Evolutionary conservation across 2,329 filamentous ascomycete species (phyloP).

Genomic region (Byssothecium circinans): DNA sequence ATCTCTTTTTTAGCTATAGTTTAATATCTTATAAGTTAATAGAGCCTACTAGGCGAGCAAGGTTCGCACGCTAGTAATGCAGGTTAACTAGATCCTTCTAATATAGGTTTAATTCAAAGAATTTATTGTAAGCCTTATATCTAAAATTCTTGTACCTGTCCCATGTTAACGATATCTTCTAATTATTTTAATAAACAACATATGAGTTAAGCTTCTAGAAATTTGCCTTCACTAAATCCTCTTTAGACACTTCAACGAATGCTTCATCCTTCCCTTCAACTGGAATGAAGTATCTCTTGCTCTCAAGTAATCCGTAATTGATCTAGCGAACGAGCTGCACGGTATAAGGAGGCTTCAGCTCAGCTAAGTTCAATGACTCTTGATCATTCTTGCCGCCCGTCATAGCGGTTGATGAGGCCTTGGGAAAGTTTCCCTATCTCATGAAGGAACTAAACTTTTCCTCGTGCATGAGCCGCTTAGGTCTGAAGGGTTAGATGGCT

Average conservation of each 20-base stretch:
- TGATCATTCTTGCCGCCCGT: not conserved
- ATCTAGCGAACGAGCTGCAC: conserved; percentile 51
- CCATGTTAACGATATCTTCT: not conserved
- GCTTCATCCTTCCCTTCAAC: conserved; percentile 5
- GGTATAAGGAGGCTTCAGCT: conserved; percentile 18
- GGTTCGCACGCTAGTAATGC: conserved; percentile 50
- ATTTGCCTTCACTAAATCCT: conserved; percentile 46
- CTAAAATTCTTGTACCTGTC: conserved; percentile 53
- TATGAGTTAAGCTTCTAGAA: conserved; percentile 52
- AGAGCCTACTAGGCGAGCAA: conserved; percentile 45
- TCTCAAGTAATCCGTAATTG: conserved; percentile 50
- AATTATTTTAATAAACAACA: conserved; percentile 11
- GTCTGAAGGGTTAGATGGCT: conserved; percentile 13
- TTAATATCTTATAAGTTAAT: conserved; percentile 41
- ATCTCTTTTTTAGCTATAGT: not conserved
- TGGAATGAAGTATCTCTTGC: conserved; percentile 48
- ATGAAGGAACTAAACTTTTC: conserved; percentile 27
- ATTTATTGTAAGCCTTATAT: conserved; percentile 48
- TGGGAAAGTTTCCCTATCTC: conserved; percentile 37
- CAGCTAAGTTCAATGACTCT: not conserved
- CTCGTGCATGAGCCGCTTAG: conserved; percentile 18
- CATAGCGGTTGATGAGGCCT: conserved; percentile 4
- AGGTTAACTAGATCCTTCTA: conserved; percentile 50
- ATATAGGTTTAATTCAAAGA: conserved; percentile 55
- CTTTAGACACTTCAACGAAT: conserved; percentile 44